Conservation (phyloP, 2,329 filamentous ascomycete species). For the Penicillium sp. region DNA sequence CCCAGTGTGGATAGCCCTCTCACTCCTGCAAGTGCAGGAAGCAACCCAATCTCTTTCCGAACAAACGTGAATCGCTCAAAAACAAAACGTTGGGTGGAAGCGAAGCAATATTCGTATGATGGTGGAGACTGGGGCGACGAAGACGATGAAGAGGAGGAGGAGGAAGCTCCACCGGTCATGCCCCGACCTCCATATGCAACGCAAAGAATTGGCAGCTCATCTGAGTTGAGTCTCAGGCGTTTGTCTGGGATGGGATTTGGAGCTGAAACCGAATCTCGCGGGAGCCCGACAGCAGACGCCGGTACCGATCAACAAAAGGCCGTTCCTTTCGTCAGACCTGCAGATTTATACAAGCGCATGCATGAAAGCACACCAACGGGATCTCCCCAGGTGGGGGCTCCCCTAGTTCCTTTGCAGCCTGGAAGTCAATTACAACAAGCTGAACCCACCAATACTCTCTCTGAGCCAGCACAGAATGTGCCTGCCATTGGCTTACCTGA, state of each 20-base stretch:
- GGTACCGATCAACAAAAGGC: constrained; percentile 44
- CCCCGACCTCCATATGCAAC: constrained; percentile 24
- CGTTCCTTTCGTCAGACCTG: constrained; percentile 67
- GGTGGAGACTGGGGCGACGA: constrained; percentile 87
- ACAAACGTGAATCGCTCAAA: constrained; percentile 86
- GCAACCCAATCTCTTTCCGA: constrained; percentile 64
- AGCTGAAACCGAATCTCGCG: constrained; percentile 8
- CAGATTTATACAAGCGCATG: constrained; percentile 74
- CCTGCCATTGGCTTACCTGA: constrained; percentile 40
- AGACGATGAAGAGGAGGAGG: constrained; percentile 64
- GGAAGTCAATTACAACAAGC: background rate
- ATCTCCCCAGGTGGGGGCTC: background rate
- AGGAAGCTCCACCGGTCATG: constrained; percentile 44
- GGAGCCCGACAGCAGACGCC: constrained; percentile 17
- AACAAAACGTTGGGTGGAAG: constrained; percentile 93
- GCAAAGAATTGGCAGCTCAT: constrained; percentile 28
- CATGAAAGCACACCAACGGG: constrained; percentile 55
- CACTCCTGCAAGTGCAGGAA: constrained; percentile 25
- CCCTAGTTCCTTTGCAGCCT: background rate
- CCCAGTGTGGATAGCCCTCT: constrained; percentile 28
- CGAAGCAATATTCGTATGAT: constrained; percentile 81
- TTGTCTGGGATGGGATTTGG: constrained; percentile 14
- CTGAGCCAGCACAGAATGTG: constrained; percentile 9
- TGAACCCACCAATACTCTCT: background rate
- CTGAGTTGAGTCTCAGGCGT: constrained; percentile 20